phyloP scores from a whole-genome alignment of 1,284 basidiomycete genomes.

The Kwoniella shivajii region DNA sequence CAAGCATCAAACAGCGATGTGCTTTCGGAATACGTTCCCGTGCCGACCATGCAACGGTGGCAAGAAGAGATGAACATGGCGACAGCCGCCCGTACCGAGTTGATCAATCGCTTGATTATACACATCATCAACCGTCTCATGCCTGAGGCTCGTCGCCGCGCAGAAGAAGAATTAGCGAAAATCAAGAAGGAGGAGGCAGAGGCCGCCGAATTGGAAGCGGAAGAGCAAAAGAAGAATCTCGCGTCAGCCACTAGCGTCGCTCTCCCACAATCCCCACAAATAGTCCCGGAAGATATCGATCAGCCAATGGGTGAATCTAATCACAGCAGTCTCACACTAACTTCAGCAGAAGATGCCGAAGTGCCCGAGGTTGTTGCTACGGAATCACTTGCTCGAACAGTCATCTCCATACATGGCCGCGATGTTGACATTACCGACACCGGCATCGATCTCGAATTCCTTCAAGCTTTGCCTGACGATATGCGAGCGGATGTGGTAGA shows the following conservation, averaged over 20 bases:
- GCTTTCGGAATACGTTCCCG: constrained; percentile 59
- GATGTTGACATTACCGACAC: constrained; percentile 98
- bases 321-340: not conserved
- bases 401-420: constrained; percentile 85
- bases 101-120: constrained; percentile 71
- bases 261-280: constrained; percentile 47
- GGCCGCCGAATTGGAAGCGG: constrained; percentile 30
- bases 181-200: constrained; percentile 42
- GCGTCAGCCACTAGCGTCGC: constrained; percentile 27
- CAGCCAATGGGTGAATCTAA: constrained; percentile 65
- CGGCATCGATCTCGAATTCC: constrained; percentile 96
- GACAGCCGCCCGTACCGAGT: constrained; percentile 74
- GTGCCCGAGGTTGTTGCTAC: constrained; percentile 42
- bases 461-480: constrained; percentile 96
- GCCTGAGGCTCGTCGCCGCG: constrained; percentile 66
- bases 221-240: constrained; percentile 21
- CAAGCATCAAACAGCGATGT: constrained; percentile 16
- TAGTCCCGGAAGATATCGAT: constrained; percentile 64
- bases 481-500: constrained; percentile 98
- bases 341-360: constrained; percentile 7
- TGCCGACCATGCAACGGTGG: constrained; percentile 87
- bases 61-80: constrained; percentile 78
- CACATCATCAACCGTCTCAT: constrained; percentile 76
- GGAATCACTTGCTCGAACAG: constrained; percentile 63
- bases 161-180: constrained; percentile 51